Evolutionary conservation across 2,329 filamentous ascomycete species (phyloP), one percentile per base, ranked within the genome.

Genomic region (Paracoccidioides brasiliensis): DNA sequence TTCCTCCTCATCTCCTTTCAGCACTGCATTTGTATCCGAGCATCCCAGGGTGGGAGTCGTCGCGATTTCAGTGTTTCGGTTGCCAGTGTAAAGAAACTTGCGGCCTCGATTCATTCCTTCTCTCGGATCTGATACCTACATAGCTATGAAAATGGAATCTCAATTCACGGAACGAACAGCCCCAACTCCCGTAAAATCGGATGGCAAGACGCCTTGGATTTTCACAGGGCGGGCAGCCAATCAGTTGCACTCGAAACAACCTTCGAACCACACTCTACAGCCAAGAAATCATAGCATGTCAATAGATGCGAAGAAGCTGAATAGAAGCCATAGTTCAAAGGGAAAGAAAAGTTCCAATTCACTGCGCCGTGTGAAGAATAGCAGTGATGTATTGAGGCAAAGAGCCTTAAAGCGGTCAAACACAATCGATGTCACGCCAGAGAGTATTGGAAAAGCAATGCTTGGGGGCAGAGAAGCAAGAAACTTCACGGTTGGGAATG

Each of bases 401-500:
- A 63, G 67, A 40, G 69, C 71, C 4, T 62, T 66, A 41, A 70
- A 69, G 59, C 67, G 66, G 28, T 67, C 74, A 9, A 77, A 78
- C 56, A 80, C 76, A 64, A 74, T 73, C 63, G 79, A 82, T 54
- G 73, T 82, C 56, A 72, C 76, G n/a, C 76, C 79, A 9, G 84
- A 88, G 64, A 79, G 79, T 57, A 72, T 76, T 56, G 80, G 82
- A 49, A 81, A 85, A 64, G 79, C 78, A 59, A 71, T 74, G 46
- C 80, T 80, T 32, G 80, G 76, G 55, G 78, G 80, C 38, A 78
- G 83, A 57, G 81, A 84, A 66, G 84, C 82, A 51, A 80, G 84
- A 55, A 83, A 88, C 64, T 90, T 91, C 67, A 83, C 85, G 2
- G 87, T 91, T 55, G 82, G 84, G 52, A 90, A 90, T 69, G 86